A percentile compares a stretch with the other conserved stretches of the same genome.
Evolutionary conservation across 1,139 yeast species (phyloP).

Genomic region (Spencermartinsiella ligniputridi): DNA sequence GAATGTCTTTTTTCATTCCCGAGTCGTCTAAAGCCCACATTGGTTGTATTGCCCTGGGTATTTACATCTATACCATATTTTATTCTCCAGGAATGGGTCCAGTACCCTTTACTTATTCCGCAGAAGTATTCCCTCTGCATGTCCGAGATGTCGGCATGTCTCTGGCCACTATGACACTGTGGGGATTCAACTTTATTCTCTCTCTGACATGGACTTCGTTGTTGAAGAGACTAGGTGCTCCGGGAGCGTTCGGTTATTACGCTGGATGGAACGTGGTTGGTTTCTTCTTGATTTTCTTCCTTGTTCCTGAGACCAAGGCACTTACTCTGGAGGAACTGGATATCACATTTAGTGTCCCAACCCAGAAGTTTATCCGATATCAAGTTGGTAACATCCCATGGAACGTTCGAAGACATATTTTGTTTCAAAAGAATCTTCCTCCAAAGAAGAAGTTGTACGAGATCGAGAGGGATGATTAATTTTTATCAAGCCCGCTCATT

Average conservation of each 20-base stretch:
- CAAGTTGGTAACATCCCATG: conserved; percentile 33
- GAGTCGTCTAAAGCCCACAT: conserved; percentile 47
- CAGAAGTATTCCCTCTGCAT: conserved; percentile 81
- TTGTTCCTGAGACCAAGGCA: conserved; percentile 60
- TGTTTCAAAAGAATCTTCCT: conserved; percentile 22
- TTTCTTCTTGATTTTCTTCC: conserved; percentile 43
- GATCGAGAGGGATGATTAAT: conserved; percentile 3
- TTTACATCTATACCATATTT: conserved; percentile 66
- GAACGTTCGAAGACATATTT: conserved; percentile 23
- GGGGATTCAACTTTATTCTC: conserved; percentile 80
- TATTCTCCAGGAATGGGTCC: conserved; percentile 90
- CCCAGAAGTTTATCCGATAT: conserved; percentile 32
- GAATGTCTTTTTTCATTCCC: conserved; percentile 71
- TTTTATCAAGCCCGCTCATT: no score
- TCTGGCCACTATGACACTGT: conserved; percentile 75
- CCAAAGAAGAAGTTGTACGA: conserved; percentile 22
- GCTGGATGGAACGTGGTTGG: conserved; percentile 85
- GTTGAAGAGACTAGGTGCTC: conserved; percentile 59
- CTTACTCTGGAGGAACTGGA: conserved; percentile 59
- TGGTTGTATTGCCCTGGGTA: conserved; percentile 65
- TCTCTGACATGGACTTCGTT: conserved; percentile 83
- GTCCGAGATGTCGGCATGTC: conserved; percentile 86
- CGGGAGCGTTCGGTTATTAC: conserved; percentile 86
- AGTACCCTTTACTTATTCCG: conserved; percentile 85
- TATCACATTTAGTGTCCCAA: conserved; percentile 36